Evolutionary conservation across 495 filamentous ascomycete genomes (phyloP), one percentile per base, ranked within the genome.

Genomic region (Podospora sp.): DNA sequence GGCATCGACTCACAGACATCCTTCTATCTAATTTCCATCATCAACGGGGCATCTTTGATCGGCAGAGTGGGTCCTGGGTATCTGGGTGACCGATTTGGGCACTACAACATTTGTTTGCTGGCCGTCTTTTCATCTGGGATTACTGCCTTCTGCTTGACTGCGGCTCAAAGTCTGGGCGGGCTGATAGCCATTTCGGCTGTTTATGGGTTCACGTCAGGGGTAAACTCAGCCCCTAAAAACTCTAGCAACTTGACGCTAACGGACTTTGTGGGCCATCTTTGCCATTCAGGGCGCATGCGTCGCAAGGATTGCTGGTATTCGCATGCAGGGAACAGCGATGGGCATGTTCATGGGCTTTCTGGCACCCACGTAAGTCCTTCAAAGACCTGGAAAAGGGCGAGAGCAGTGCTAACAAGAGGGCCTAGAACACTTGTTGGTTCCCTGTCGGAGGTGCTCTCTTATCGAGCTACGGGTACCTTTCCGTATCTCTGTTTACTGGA

Each of bases 51-150:
- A 0, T 85, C 84, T 0, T 76, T 83, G n/a, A 81, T 85, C 51
- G 85, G 85, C 0, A 74, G 86, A 29, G 75, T 86, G 60, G 69
- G 86, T 24, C 82, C 83, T 0, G 83, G 84, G 8, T 60, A 83
- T 20, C 29, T 86, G 0, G 80, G 82, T 0, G 85, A 88, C 63
- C 76, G 73, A 26, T 76, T 79, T 46, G 85, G 85, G 7, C 77
- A 76, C 11, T 77, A 81, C 66, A 87, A 87, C 66, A 69, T 82
- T 1, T 67, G 80, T 4, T 50, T 63, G 21, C 46, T 68, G 5
- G 69, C 73, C 12, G 63, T 66, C 1, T n/a, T 81, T 12, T 36
- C 61, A 14, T 72, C 73, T 11, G 80, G 69, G 9, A 70, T 83
- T 49, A 68, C 80, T 9, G 75, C 69, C 3, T 74, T 83, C 16